Base-by-base conservation (phyloP, 352 stramenopile genomes). In the Globisporangium parvum region DNA sequence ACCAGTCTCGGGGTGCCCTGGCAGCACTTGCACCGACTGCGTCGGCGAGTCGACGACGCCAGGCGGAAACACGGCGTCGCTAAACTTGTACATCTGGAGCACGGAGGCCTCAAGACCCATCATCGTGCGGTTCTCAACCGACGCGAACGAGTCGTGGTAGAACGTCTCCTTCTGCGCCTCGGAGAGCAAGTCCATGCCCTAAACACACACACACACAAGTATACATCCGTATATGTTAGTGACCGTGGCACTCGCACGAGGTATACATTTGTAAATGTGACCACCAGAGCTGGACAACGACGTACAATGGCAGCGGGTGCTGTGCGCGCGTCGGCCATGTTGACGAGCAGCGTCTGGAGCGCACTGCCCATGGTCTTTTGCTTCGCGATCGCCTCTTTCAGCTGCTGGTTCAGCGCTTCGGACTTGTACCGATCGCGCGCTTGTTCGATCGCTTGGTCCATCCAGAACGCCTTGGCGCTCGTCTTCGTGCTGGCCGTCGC, bases 341-440 rank as follows among this genome's bases (percentile, higher is more conserved):
- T 63, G 40, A 71, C 51, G 50, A 80, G 48, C 24, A 80, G 64
- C 47, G 69, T 60, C 42, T 80, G 68, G 2, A 80, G 63, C 18
- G 63, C 71, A 41, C 71, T 69, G 40, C 61, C 59, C 61, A 79
- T 50, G 44, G 70, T 69, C 53, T 72, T 65, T 55, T 80, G 73
- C 23, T 69, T 60, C 47, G 69, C 62, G 23, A 77, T 20, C 20
- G 69, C 65, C 2, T 56, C 63, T 23, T 77, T 77, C 17, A 82
- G 65, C 23, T 66, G 67, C 24, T 62, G 60, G 50, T 82, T 82
- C 49, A 77, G 57, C 35, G 72, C 59, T 48, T 82, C 71, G 0
- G 71, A 63, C 20, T 65, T 54, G 53, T 71, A 59, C 10, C 67
- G 66, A 42, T 77, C 70, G 24, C 62, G 61, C 46, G 71, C 73